Evolutionary conservation across 192 early-diverging fungal genomes (phyloP), one percentile per base, ranked within the genome.

Genomic region (Coemansia sp.): DNA sequence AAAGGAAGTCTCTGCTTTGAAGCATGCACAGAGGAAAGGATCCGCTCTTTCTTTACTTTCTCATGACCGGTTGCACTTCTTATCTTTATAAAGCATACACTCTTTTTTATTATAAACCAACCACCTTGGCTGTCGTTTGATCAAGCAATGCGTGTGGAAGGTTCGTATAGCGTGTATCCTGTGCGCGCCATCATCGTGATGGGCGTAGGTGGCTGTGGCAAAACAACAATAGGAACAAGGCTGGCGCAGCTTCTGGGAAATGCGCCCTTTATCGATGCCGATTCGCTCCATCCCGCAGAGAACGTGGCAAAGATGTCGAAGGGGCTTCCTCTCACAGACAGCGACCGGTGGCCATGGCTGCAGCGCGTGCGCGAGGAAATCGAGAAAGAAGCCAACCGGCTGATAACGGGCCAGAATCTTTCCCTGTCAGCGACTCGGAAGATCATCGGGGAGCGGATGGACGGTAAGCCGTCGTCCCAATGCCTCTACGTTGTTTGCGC

Each of bases 291-390:
- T 52, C 72, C 88, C 8, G 43, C 77, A 15, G 68, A 64, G 15
- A 87, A 84, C 72, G 73, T 87, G n/a, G 67, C 74, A 18, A 88
- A 89, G 62, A 92, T 92, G 90, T 63, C 84, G 10, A 49, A 58
- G 31, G 90, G 89, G 49, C 9, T 81, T 23, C 75, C 88, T 2
- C 71, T 92, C 30, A 61, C 60, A 1, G 90, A 92, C 58, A 85
- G 85, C 43, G 87, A 92, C 74, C 84, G 90, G 35, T 81, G 77
- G 72, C 86, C 87, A 0, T 92, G 90, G 88, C 77, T 91, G 33
- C 31, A 28, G 33, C 57, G 51, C 1, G 83, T 91, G 45, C 84
- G 86, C 46, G 66, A 67, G 18, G 59, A 55, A 23, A 69, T 86
- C 43, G 51, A 71, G 9, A 31, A 77, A 31, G 60, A 55, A 31